Evolutionary conservation across 768 basidiomycete species (phyloP), one percentile per base, ranked within the genome.

Genomic region (Boletus reticuloceps): DNA sequence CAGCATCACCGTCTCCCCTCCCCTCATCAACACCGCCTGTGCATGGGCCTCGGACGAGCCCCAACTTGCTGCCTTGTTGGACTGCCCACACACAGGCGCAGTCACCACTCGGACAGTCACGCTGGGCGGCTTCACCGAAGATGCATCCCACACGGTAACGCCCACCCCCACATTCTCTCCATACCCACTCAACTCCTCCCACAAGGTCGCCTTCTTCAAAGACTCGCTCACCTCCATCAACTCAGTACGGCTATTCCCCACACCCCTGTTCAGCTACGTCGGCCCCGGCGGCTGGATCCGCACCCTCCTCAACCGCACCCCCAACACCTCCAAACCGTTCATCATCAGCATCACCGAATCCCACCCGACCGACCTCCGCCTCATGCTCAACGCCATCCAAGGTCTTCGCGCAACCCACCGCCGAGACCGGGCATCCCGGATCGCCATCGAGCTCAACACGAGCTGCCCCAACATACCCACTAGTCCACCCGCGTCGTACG

Each of bases 181-280:
- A 47, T 19, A 19, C 19, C 2, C 37, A 7, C 41, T n/a, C 7
- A 47, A 14, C 61, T 63, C 2, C 52, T n/a, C 22, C n/a, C 34
- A 49, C 51, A 47, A 90, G 88, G 86, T 88, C 45, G 81, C 79
- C 16, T 88, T 91, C 59, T 57, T 82, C 44, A 72, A 69, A 38
- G 72, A 73, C 14, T 64, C 75, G 10, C 59, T 78, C 37, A 78
- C 88, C n/a, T 84, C 91, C 16, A 65, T 91, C 56, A 94, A 94
- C 68, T 88, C 87, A n/a, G 0, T 94, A 90, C 69, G 92, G 92
- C 22, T 95, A 94, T 72, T 93, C 90, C 9, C 92, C 91, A 0
- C 78, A 86, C 62, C 82, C 6, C 78, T 94, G 41, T 63, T 74
- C n/a, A 60, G 66, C 22, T 94, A 93, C 72, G 67, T 91, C 42